phyloP scores from a whole-genome alignment of 495 filamentous ascomycete genomes.

The Lasiosphaeriaceae sp. region DNA sequence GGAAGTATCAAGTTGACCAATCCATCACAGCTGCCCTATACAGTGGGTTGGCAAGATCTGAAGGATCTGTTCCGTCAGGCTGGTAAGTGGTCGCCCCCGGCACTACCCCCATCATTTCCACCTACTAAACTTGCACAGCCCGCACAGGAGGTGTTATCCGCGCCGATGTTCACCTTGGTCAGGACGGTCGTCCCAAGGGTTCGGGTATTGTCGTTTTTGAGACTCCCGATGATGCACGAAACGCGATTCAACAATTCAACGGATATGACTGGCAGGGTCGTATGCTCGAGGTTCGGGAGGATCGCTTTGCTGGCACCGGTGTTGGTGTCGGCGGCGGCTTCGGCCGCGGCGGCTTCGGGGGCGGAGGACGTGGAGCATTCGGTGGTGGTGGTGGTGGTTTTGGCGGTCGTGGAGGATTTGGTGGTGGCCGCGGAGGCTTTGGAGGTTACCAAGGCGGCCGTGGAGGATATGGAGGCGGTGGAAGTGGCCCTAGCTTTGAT shows the following conservation, averaged over 20 bases:
- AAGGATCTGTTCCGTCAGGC: conserved; percentile 99
- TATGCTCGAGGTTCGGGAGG: conserved; percentile 88
- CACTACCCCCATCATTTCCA: not conserved
- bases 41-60: conserved; percentile 96
- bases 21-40: conserved; percentile 82
- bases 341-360: conserved; percentile 55
- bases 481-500: conserved; percentile 37
- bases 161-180: conserved; percentile 90
- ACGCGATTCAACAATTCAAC: conserved; percentile 95
- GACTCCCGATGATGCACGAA: conserved; percentile 86
- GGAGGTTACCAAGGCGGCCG: conserved; percentile 51
- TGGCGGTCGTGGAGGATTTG: conserved; percentile 44
- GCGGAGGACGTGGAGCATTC: conserved; percentile 50
- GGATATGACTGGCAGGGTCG: conserved; percentile 98
- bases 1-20: too few relatives aligned
- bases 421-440: conserved; percentile 42
- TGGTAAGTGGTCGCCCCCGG: conserved; percentile 56
- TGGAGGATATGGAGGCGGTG: conserved; percentile 33
- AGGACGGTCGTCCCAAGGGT: conserved; percentile 89
- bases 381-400: conserved; percentile 41
- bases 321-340: conserved; percentile 54
- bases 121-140: conserved; percentile 25
- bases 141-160: conserved; percentile 81
- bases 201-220: conserved; percentile 98
- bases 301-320: conserved; percentile 77